phyloP scores from a whole-genome alignment of 768 basidiomycete genomes.

The Lyophyllum semitale region DNA sequence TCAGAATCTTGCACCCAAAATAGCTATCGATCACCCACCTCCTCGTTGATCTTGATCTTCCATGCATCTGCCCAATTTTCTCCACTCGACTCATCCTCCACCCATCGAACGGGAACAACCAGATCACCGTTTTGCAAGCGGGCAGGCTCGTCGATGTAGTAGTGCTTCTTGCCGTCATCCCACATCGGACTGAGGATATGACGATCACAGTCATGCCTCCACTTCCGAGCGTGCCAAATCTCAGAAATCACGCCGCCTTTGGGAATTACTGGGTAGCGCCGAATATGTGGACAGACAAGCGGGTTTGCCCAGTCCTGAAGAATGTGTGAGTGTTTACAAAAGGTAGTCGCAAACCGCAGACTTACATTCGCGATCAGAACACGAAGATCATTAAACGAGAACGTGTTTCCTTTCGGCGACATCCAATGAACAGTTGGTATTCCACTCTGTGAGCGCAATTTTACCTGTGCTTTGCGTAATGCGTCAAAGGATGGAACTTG shows the following conservation, averaged over 20 bases:
- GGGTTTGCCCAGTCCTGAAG: slow-evolving; percentile 35
- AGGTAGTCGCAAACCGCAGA: background rate
- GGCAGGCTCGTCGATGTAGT: slow-evolving; percentile 25
- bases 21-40: background rate
- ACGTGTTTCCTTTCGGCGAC: slow-evolving; percentile 28
- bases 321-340: background rate
- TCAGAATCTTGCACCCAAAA: too few species aligned
- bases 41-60: background rate
- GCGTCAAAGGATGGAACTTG: slow-evolving; percentile 28
- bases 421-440: slow-evolving; percentile 20
- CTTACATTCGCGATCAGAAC: slow-evolving; percentile 28
- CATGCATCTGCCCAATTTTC: background rate
- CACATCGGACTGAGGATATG: slow-evolving; percentile 29
- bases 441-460: slow-evolving; percentile 13
- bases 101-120: slow-evolving; percentile 26
- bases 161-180: slow-evolving; percentile 19
- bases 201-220: slow-evolving; percentile 26
- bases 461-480: slow-evolving; percentile 23
- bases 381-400: slow-evolving; percentile 30
- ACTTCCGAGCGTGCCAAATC: slow-evolving; percentile 31
- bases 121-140: slow-evolving; percentile 10
- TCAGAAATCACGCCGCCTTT: slow-evolving; percentile 26
- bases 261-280: slow-evolving; percentile 30
- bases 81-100: slow-evolving; percentile 19
- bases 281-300: slow-evolving; percentile 22